Evolutionary conservation across 2,329 filamentous ascomycete species (phyloP).

Genomic region (Didymella glomerata): DNA sequence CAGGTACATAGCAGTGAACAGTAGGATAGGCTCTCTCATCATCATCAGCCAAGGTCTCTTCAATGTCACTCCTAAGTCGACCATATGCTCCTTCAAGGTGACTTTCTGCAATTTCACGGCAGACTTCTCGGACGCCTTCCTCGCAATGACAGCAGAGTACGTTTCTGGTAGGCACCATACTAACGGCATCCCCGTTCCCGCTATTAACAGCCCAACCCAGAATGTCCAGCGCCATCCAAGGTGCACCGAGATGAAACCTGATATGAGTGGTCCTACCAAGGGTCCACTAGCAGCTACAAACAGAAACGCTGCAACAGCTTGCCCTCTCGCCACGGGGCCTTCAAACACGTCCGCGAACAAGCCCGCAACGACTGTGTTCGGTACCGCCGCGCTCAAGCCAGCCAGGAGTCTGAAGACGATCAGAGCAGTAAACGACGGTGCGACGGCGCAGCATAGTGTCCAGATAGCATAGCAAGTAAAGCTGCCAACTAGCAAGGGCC

Average conservation of each 20-base stretch:
- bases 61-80: background rate
- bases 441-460: slow-evolving; percentile 52
- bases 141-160: slow-evolving; percentile 45
- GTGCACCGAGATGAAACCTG: slow-evolving; percentile 66
- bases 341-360: slow-evolving; percentile 70
- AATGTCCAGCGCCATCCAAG: slow-evolving; percentile 71
- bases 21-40: slow-evolving; percentile 72
- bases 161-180: slow-evolving; percentile 64
- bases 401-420: slow-evolving; percentile 52
- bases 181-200: slow-evolving; percentile 64
- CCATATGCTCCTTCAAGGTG: background rate
- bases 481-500: slow-evolving; percentile 55
- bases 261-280: slow-evolving; percentile 67
- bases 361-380: slow-evolving; percentile 65
- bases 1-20: slow-evolving; percentile 72
- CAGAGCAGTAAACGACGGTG: slow-evolving; percentile 50
- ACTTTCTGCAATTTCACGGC: background rate
- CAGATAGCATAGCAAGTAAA: slow-evolving; percentile 55
- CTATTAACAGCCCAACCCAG: slow-evolving; percentile 73
- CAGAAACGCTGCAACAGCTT: slow-evolving; percentile 63
- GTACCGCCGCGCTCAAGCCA: slow-evolving; percentile 50
- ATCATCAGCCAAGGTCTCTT: slow-evolving; percentile 61
- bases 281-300: slow-evolving; percentile 67
- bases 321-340: slow-evolving; percentile 63
- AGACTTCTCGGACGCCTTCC: slow-evolving; percentile 5